phyloP scores from a whole-genome alignment of 2,329 filamentous ascomycete genomes.

The Dactylellina parvicollis region DNA sequence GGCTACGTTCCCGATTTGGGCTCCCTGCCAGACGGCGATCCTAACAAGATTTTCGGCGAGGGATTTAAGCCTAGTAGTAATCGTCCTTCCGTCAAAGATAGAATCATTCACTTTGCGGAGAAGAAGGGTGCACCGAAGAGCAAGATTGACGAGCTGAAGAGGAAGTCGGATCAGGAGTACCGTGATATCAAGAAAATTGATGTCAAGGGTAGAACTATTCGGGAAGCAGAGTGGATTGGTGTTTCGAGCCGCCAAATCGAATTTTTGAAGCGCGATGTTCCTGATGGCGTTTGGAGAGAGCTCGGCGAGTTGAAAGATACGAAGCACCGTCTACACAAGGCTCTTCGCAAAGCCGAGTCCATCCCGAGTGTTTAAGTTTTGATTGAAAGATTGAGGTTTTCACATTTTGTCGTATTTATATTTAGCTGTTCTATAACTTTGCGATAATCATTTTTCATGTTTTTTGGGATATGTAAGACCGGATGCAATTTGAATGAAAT shows the following conservation, averaged over 20 bases:
- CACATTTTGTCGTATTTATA: background rate
- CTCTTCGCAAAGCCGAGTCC: background rate
- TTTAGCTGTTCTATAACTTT: background rate
- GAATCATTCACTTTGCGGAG: background rate
- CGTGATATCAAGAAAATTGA: conserved; percentile 2
- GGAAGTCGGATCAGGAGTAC: conserved; percentile 2
- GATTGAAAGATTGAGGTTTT: background rate
- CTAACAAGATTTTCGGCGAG: background rate
- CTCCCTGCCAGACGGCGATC: background rate
- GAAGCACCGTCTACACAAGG: background rate
- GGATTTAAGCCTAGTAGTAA: background rate
- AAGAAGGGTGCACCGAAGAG: background rate
- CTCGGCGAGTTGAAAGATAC: conserved; percentile 9
- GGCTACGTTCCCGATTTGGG: conserved; percentile 2
- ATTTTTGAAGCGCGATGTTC: conserved; percentile 12
- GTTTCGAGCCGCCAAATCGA: background rate
- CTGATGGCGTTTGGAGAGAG: conserved; percentile 19
- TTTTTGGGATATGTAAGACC: no score
- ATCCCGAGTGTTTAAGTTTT: conserved; percentile 14
- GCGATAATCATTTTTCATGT: no score
- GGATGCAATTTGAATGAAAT: no score
- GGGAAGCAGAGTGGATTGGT: conserved; percentile 9
- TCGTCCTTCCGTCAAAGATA: background rate
- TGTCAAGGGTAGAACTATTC: background rate
- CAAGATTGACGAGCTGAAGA: background rate